Conservation (phyloP, 2,329 filamentous ascomycete species). For the Botrytis aclada region DNA sequence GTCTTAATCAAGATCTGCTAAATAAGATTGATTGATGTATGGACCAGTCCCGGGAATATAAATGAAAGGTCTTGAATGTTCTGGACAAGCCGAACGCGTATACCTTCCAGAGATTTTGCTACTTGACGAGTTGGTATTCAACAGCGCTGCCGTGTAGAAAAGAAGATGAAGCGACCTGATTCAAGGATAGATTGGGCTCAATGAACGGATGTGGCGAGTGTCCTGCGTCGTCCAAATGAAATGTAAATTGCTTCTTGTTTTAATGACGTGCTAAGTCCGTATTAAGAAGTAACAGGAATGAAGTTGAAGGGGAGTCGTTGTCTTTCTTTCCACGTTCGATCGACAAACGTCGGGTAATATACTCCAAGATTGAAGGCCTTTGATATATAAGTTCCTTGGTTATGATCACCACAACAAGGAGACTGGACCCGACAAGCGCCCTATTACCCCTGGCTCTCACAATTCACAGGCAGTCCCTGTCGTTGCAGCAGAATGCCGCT, state of each 20-base stretch:
- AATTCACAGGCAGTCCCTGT: conserved; percentile 28
- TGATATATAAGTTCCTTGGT: conserved; percentile 31
- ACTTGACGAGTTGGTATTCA: conserved; percentile 9
- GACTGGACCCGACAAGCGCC: conserved; percentile 35
- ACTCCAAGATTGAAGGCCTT: conserved; percentile 34
- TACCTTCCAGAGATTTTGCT: conserved; percentile 24
- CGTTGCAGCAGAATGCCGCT: conserved; percentile 29
- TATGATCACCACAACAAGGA: conserved; percentile 36
- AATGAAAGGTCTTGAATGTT: conserved; percentile 26
- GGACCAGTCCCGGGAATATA: conserved; percentile 30
- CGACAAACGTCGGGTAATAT: conserved; percentile 36
- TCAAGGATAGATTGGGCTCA: conserved; percentile 32
- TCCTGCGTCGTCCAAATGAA: conserved; percentile 36
- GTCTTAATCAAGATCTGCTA: conserved; percentile 26
- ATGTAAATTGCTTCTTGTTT: conserved; percentile 34
- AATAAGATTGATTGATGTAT: conserved; percentile 33
- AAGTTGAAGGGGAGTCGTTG: conserved; percentile 31
- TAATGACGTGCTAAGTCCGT: conserved; percentile 35
- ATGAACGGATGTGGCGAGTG: conserved; percentile 30
- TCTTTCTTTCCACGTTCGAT: conserved; percentile 36
- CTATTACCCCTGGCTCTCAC: conserved; percentile 29
- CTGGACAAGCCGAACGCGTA: conserved; percentile 36
- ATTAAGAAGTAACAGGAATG: conserved; percentile 26
- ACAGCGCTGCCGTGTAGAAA: conserved; percentile 22
- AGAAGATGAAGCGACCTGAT: conserved; percentile 28